These are phyloP conservation scores for Skeletonema costatum DNA, from an alignment of 108 stramenopile genomes.

Conservation along the genomic window DNA sequence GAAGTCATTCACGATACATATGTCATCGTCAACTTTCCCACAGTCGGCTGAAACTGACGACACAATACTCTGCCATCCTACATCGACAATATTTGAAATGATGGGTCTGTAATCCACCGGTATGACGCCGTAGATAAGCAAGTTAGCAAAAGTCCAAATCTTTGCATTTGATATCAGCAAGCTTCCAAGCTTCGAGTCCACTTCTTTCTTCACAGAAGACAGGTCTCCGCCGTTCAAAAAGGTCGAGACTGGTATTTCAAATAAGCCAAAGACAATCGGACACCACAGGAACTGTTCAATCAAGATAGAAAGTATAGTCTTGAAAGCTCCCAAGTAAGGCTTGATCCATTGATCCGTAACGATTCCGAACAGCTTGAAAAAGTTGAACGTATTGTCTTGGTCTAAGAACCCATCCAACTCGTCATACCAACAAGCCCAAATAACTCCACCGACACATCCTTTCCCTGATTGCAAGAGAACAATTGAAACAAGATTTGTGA, in stretches of 20 bases:
- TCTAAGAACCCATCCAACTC: conserved; percentile 9
- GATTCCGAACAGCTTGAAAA: conserved; percentile 11
- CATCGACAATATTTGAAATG: conserved; percentile 32
- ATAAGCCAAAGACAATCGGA: conserved; percentile 50
- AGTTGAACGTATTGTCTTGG: conserved; percentile 6
- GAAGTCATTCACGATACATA: background rate
- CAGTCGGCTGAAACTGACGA: conserved; percentile 37
- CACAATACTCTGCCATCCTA: conserved; percentile 56
- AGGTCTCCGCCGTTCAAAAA: conserved; percentile 39
- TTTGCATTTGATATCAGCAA: conserved; percentile 60
- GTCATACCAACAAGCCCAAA: conserved; percentile 35
- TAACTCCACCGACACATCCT: conserved; percentile 26
- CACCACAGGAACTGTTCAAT: conserved; percentile 58
- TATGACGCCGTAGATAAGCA: conserved; percentile 49
- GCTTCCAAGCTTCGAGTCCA: conserved; percentile 40
- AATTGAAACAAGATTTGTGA: too few relatives aligned
- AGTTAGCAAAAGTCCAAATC: conserved; percentile 64
- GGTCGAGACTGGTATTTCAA: conserved; percentile 62
- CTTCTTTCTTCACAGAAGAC: conserved; percentile 40
- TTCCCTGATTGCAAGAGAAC: conserved; percentile 9
- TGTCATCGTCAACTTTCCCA: conserved; percentile 27
- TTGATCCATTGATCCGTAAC: conserved; percentile 5
- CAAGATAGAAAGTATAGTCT: conserved; percentile 5
- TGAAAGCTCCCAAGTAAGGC: background rate
- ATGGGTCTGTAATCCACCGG: conserved; percentile 51